Base-by-base conservation (phyloP, 768 basidiomycete species). In the Auricularia sp. region DNA sequence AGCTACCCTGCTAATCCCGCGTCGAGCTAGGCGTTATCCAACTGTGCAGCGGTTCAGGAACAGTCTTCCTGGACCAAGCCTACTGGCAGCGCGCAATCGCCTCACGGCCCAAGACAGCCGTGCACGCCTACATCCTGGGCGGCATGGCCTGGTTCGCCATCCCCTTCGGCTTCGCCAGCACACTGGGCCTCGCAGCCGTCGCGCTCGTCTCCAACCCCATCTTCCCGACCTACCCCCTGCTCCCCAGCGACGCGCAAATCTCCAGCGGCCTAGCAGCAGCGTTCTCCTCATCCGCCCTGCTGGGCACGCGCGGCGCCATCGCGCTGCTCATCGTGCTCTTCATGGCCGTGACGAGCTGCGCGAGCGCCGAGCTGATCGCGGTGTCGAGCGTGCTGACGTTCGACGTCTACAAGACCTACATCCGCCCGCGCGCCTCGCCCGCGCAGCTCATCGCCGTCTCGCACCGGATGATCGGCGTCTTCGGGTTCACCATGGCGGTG, bases 141-240 rank as follows among this genome's bases (percentile, higher is more conserved):
- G 84, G 83, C 4, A 70, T 84, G 36, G 83, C 83, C 1, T 84
- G 83, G 84, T 81, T 82, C 62, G 78, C 80, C 3, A 78, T 82
- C 23, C 82, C 82, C 12, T 82, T 80, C 69, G 79, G 77, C 0
- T 81, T 83, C 65, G 81, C 77, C 4, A 80, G 78, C 0, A 74
- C 75, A 23, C 71, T 77, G 44, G 79, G 79, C 18, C 73, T 80
- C 10, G 72, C 78, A 59, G 78, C 78, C 0, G 47, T 74, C 56
- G 80, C 73, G 10, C 69, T 77, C 56, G 68, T 72, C 60, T 68
- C 71, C 42, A 69, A 83, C 79, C 81, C 82, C 3, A 74, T 71
- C 36, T 84, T 83, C 67, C 83, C 84, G 3, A 84, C 83, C 0
- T 84, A 79, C 68, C 47, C 47, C 47, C 1, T 6, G 5, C 47